phyloP scores from a whole-genome alignment of 2,329 filamentous ascomycete species.

The Cladosporium oxysporum region DNA sequence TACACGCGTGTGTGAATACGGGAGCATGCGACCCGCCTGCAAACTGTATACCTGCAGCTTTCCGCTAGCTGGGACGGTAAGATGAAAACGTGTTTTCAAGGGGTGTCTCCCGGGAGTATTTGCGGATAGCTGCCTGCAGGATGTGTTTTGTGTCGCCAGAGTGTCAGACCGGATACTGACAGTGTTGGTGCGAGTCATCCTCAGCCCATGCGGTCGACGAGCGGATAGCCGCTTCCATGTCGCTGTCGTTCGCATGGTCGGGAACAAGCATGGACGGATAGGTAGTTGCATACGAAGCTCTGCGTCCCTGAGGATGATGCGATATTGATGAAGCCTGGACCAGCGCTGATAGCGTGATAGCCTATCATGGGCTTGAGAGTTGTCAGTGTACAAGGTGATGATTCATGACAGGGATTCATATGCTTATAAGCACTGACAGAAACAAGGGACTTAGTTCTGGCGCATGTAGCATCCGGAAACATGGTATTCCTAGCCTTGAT shows the following conservation, averaged over 20 bases:
- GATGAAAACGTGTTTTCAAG: slow-evolving; percentile 18
- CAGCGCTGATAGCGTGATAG: neutral
- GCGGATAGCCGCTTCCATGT: slow-evolving; percentile 2
- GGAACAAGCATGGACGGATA: slow-evolving; percentile 1
- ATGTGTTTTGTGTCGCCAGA: slow-evolving; percentile 18
- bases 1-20: neutral
- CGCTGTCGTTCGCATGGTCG: slow-evolving; percentile 15
- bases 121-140: slow-evolving; percentile 16
- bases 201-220: slow-evolving; percentile 3
- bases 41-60: slow-evolving; percentile 4
- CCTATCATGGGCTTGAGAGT: neutral
- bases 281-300: neutral
- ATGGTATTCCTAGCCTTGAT: neutral
- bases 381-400: neutral
- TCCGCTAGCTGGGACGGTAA: neutral
- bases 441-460: neutral
- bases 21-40: neutral
- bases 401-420: neutral
- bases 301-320: neutral
- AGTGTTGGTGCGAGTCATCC: slow-evolving; percentile 20
- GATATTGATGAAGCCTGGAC: neutral
- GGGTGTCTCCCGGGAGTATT: slow-evolving; percentile 8
- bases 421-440: neutral
- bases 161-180: slow-evolving; percentile 18
- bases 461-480: neutral